Base-by-base conservation (phyloP, 2,329 filamentous ascomycete genomes). In the Chaetomium olivaceum region DNA sequence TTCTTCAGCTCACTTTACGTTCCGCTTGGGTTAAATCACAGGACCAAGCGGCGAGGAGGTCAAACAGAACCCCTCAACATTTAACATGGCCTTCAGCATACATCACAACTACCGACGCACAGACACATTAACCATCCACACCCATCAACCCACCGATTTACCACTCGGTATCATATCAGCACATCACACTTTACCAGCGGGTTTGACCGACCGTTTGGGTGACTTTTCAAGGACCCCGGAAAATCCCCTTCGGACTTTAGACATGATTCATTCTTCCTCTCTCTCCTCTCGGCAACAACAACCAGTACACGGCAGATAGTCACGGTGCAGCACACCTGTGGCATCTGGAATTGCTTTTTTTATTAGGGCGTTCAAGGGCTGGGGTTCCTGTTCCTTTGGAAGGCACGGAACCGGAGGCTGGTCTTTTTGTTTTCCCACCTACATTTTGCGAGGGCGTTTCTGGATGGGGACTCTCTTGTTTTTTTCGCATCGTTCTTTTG, bases 21-120 rank as follows among this genome's bases (percentile, higher is more conserved):
- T 43, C 33, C 21, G 58, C 43, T 60, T 58, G 57, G 56, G 62
- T 56, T 64, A 36, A 51, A 50, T 21, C 61, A 66, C 65, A 64
- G 61, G n/a, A 63, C 61, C 52, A 65, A 58, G 63, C 58, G 7
- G 43, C 23, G 23, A 39, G 36, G 39, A 21, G 29, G 31, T n/a
- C 5, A 58, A 58, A 51, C 21, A 58, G 60, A 25, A 57, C 33
- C 61, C 39, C 54, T 46, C 48, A 52, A 57, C 51, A 54, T 19
- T 25, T 25, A 19, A 43, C 58, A 57, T 51, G 33, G 12, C 33
- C 33, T 36, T 12, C 23, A 55, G 9, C 46, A 36, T 36, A 63
- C 16, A n/a, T 43, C 16, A 29, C 51, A 16, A 21, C 29, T 25
- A 29, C 43, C 27, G 6, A 48, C 55, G 33, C 33, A n/a, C 39